These are phyloP conservation scores for Bipolaris gigantea DNA, from an alignment of 2,329 filamentous ascomycete species.

Conservation along the genomic window DNA sequence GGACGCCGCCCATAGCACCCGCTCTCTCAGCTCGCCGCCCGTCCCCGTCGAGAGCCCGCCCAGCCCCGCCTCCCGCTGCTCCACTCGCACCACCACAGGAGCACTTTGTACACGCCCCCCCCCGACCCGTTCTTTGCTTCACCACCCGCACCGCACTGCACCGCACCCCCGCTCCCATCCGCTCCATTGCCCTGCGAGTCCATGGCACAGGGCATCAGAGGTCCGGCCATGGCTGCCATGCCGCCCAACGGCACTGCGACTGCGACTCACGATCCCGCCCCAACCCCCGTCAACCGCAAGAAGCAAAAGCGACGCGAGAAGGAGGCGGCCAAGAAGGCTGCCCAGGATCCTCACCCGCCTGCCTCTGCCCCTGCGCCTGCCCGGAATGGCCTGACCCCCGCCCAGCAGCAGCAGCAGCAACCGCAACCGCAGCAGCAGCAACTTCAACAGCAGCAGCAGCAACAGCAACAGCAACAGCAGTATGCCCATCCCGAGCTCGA, in stretches of 20 bases:
- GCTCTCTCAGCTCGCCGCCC: not conserved
- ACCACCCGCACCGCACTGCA: no score
- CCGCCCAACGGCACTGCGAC: constrained; percentile 47
- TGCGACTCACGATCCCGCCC: constrained; percentile 37
- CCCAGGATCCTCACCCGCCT: constrained; percentile 33
- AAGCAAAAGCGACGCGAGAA: constrained; percentile 94
- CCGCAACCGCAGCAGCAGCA: constrained; percentile 28
- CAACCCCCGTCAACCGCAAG: constrained; percentile 76
- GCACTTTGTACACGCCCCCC: no score
- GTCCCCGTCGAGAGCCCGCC: constrained; percentile 13
- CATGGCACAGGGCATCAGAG: constrained; percentile 45
- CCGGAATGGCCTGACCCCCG: constrained; percentile 34
- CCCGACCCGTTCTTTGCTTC: no score
- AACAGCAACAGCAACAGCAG: constrained; percentile 27
- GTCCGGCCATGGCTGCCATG: constrained; percentile 34
- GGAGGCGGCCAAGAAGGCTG: constrained; percentile 65
- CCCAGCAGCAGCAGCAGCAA: constrained; percentile 7
- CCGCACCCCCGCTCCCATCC: no score
- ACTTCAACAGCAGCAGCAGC: not conserved
- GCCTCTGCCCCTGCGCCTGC: constrained; percentile 20
- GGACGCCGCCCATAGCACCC: not conserved
- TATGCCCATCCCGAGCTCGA: constrained; percentile 52
- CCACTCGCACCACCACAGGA: constrained; percentile 8
- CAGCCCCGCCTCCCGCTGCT: constrained; percentile 15
- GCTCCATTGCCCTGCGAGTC: constrained; percentile 1